These are phyloP conservation scores for Cyclotella baltica DNA, from an alignment of 108 stramenopile genomes.

Conservation along the genomic window DNA sequence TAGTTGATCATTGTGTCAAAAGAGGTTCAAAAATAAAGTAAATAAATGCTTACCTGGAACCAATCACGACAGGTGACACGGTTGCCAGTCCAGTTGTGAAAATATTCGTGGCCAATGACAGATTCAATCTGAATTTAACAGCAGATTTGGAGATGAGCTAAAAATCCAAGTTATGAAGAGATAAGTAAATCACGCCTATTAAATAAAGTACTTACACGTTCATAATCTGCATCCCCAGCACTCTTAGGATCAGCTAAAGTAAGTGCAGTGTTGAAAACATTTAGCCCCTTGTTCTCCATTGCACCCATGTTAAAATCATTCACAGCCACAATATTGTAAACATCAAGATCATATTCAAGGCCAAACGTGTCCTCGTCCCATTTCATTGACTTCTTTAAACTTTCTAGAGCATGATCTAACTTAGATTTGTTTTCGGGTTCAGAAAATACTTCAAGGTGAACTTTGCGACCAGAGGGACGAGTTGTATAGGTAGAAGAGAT, in stretches of 20 bases:
- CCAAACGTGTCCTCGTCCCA: conserved; percentile 92
- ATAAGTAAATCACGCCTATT: neutral
- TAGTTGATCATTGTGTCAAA: neutral
- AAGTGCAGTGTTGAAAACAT: conserved; percentile 94
- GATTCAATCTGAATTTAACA: conserved; percentile 24
- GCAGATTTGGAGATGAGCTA: neutral
- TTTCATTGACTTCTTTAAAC: conserved; percentile 67
- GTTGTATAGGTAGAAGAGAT: conserved; percentile 82
- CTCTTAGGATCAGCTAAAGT: conserved; percentile 91
- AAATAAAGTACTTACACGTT: conserved; percentile 71
- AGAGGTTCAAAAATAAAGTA: neutral
- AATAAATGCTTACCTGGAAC: conserved; percentile 74
- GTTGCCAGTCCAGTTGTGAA: conserved; percentile 98
- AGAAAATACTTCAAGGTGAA: conserved; percentile 81
- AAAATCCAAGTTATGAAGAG: neutral
- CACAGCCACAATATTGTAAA: conserved; percentile 92
- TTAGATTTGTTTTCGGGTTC: conserved; percentile 90
- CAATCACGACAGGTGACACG: conserved; percentile 98
- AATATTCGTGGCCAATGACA: conserved; percentile 97
- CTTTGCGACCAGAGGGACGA: conserved; percentile 72
- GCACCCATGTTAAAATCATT: conserved; percentile 84
- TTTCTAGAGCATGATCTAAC: conserved; percentile 89
- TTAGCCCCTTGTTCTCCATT: conserved; percentile 87
- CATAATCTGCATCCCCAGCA: conserved; percentile 95
- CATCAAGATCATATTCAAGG: conserved; percentile 94